Base-by-base conservation (phyloP, 2,329 filamentous ascomycete genomes). In the Pezicula radicicola region DNA sequence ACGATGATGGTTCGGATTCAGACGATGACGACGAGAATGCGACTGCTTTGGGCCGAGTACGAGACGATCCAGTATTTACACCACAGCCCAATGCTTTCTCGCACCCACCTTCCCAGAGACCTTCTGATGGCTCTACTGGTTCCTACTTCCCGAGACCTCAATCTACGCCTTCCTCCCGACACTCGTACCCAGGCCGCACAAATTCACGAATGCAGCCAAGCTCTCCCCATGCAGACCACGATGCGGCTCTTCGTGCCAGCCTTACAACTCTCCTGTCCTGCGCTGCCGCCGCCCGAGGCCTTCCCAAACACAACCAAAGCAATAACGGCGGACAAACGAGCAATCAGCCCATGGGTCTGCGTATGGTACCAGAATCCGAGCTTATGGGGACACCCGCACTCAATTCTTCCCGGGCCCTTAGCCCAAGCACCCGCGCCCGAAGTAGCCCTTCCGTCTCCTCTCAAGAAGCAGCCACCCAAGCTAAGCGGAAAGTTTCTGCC, bases 181-280 rank as follows among this genome's bases (percentile, higher is more conserved):
- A 57, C 43, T 69, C 61, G 58, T 71, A 67, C 59, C 73, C 50
- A 60, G 70, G 35, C 65, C 66, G 42, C 18, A 47, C 53, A 2
- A 45, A 53, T 18, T 75, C 78, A 46, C 53, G 54, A 67, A 83
- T 88, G 67, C 81, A 90, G 66, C 86, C 87, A 0, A 87, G 89
- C 1, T 82, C 83, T 3, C 84, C 89, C 62, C 89, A 91, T 60
- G 86, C 89, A 45, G 91, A 97, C 62, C 92, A 97, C 62, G 94
- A 99, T 63, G 94, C 91, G 28, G 94, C 91, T 2, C 78, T 99
- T 10, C 86, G 94, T 33, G 91, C 94, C 18, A 96, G 91, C 46
- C 78, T 99, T n/a, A 96, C 91, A 1, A 97, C 94, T 0, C 79
- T 99, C 12, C 81, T 99, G 12, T 97, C 93, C 63, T 93, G 91